A percentile compares a stretch with the other conserved stretches of the same genome.
These are phyloP conservation scores for Elsinoe australis DNA, from an alignment of 2,329 filamentous ascomycete species.

Conservation along the genomic window DNA sequence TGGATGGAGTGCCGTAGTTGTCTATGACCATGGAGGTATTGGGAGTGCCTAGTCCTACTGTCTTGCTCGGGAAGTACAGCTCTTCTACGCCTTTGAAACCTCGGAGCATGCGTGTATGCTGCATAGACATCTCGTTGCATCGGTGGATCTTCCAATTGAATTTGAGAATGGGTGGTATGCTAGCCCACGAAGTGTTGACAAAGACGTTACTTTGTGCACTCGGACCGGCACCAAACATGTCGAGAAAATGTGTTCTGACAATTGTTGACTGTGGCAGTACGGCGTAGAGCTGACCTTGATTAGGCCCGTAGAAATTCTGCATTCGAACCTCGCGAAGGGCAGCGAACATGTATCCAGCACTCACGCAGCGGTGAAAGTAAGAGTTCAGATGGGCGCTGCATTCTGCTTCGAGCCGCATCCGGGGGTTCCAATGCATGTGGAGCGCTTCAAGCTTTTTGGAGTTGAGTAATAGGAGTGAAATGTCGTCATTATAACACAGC, in stretches of 20 bases:
- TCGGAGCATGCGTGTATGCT: conserved; percentile 38
- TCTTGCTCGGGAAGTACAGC: conserved; percentile 45
- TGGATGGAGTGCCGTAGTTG: background rate
- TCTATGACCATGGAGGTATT: background rate
- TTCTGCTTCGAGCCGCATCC: conserved; percentile 53
- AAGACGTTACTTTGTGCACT: conserved; percentile 41
- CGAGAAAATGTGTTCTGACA: conserved; percentile 48
- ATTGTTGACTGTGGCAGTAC: conserved; percentile 37
- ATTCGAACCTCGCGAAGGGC: conserved; percentile 44
- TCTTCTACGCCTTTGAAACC: conserved; percentile 41
- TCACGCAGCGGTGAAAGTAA: conserved; percentile 50
- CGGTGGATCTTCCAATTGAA: conserved; percentile 31
- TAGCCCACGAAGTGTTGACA: conserved; percentile 49
- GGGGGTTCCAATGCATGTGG: conserved; percentile 53
- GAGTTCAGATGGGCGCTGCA: conserved; percentile 47
- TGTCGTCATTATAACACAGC: conserved; percentile 56
- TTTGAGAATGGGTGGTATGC: conserved; percentile 36
- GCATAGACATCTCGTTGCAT: conserved; percentile 24
- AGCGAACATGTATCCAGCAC: conserved; percentile 41
- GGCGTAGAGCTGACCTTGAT: conserved; percentile 40
- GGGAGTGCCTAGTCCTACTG: conserved; percentile 26
- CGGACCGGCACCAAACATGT: conserved; percentile 41
- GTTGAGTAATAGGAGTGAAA: conserved; percentile 48
- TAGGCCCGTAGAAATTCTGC: conserved; percentile 52
- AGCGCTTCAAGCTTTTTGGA: conserved; percentile 49